Base-by-base conservation (phyloP, 495 filamentous ascomycete genomes). In the Thozetella sp. region DNA sequence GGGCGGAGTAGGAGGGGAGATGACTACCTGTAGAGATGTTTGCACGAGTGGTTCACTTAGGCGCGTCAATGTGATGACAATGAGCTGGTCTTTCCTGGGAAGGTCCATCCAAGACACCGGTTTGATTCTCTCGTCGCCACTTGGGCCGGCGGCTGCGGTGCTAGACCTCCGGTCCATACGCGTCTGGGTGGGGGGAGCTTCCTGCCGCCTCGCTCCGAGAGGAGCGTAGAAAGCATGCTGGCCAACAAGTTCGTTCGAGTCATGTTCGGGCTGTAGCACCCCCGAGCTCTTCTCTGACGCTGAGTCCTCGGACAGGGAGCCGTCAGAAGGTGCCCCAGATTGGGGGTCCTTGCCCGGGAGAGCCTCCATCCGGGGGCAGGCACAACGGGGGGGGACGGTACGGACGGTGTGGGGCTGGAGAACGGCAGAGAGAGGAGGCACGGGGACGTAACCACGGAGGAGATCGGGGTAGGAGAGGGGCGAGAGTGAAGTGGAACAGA, bases 41-140 rank as follows among this genome's bases (percentile, higher is more conserved):
- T 93, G 89, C 0, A 90, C 86, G 15, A 95, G 76, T 2, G 91
- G 91, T 66, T 95, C 91, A 22, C 90, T 91, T 26, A 95, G 75
- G 26, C 92, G 82, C 10, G 91, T 85, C 40, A 93, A 74, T 0
- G 89, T 90, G 53, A 96, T 76, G 58, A 95, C 85, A 3, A 87
- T 72, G 56, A 96, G 78, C 69, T 96, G 92, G 58, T 84, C 78
- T 64, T 93, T 94, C 54, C 83, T 78, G 1, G 92, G 92, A 1
- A 96, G 75, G 51, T 87, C 86, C 24, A 66, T 71, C 89, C 89
- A 91, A n/a, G 84, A 82, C 22, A 90, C 82, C 1, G 82, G 60
- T 34, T 66, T 63, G 56, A 20, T n/a, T 20, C 3, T 20, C n/a
- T 48, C 20, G 25, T 34, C 23, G 15, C 43, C 34, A 12, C 23